Evolutionary conservation across 129 eudicot genomes (phyloP), one percentile per base, ranked within the genome.

Genomic region (Helianthus tuberosus): DNA sequence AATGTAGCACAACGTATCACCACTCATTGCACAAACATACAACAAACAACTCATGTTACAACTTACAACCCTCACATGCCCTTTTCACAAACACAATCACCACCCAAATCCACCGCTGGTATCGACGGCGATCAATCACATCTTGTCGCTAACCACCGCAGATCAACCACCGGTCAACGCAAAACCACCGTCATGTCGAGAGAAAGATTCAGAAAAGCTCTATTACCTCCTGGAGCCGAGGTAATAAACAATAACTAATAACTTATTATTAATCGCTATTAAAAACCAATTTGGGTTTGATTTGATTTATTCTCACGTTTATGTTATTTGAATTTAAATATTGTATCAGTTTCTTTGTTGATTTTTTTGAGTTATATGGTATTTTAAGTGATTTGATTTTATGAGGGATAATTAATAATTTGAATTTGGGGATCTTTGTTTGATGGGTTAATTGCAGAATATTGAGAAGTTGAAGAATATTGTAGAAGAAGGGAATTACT

Each of bases 401-500:
- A 16, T 25, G 57, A 66, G 11, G 36, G 4, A 3, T 32, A 32
- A 32, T 27, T 3, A 32, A 32, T 44, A 25, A 51, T 10, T 65
- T 79, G 54, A 50, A 73, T 6, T 59, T 53, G 62, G 41, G 69
- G 51, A 38, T 51, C 73, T 27, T 48, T 66, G 5, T 74, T 73
- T 74, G 23, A 57, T 1, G 75, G 59, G 11, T 64, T 60, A 13
- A 46, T 65, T 80, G 83, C 85, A 93, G 98, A 90, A 67, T 68
- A 86, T 93, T 47, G 93, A 81, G 43, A 93, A 93, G 89, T 62
- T 93, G 16, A 71, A 79, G 76, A 93, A 86, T 50, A 59, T 86
- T 75, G 89, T 88, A 13, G 78, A 86, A 8, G 91, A 85, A 49
- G 97, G 97, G 66, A 86, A 93, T 77, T 83, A 48, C 76, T 93